Percentiles rank a stretch among this genome's conserved stretches.
phyloP scores from a whole-genome alignment of 2,329 filamentous ascomycete species.

The Sporothrix sp. region DNA sequence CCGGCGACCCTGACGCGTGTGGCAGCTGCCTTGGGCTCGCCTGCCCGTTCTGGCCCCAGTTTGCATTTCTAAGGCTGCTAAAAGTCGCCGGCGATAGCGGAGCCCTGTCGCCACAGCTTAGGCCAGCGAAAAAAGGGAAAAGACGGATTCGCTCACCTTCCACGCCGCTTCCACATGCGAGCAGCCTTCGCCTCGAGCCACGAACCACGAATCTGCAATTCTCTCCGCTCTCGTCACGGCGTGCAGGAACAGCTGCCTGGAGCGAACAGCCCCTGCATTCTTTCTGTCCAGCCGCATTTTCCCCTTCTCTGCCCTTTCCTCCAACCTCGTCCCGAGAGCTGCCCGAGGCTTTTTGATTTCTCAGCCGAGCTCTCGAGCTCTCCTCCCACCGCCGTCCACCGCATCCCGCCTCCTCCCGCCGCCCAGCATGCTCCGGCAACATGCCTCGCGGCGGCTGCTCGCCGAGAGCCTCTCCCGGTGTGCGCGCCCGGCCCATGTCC shows the following conservation, averaged over 20 bases:
- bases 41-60: not conserved
- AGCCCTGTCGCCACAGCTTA: slow-evolving; percentile 11
- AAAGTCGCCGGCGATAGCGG: slow-evolving; percentile 15
- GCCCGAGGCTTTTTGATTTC: not conserved
- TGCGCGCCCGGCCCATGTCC: slow-evolving; percentile 4
- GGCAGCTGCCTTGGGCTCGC: slow-evolving; percentile 12
- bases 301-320: not conserved
- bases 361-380: slow-evolving; percentile 8
- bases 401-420: not conserved
- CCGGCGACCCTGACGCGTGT: no score
- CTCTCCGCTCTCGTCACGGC: not conserved
- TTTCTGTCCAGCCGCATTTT: not conserved
- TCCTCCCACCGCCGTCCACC: not conserved
- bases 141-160: slow-evolving; percentile 13
- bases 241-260: slow-evolving; percentile 5
- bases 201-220: not conserved
- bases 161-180: slow-evolving; percentile 11
- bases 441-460: slow-evolving; percentile 16
- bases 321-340: not conserved
- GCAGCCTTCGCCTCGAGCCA: not conserved
- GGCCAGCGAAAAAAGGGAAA: slow-evolving; percentile 9
- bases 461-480: slow-evolving; percentile 3
- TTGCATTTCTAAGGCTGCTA: slow-evolving; percentile 17
- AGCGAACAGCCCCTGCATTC: not conserved
- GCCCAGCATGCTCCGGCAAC: slow-evolving; percentile 18